A percentile compares a stretch with the other conserved stretches of the same genome.
Evolutionary conservation across 169 alveolate genomes (phyloP).

Genomic region (Cystoisospora suis): DNA sequence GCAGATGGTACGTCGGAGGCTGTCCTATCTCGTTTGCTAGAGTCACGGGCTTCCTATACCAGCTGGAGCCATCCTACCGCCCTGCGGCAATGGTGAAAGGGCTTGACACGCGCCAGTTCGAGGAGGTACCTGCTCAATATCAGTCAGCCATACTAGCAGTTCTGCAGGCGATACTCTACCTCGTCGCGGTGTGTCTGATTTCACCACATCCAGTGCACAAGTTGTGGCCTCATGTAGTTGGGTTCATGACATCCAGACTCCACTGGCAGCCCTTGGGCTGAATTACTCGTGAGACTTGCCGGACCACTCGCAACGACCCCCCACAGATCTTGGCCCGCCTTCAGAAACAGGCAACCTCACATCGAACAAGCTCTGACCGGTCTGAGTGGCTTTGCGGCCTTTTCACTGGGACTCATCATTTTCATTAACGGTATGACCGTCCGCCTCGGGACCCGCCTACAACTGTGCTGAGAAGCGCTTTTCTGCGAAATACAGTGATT

Average conservation of each 20-base stretch:
- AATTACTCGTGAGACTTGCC: neutral
- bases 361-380: neutral
- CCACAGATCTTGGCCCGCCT: neutral
- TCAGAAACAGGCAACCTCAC: neutral
- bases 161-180: neutral
- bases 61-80: neutral
- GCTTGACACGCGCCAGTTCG: neutral
- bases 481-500: neutral
- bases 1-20: neutral
- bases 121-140: slow-evolving; percentile 10
- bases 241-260: neutral
- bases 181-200: neutral
- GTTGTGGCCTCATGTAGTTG: neutral
- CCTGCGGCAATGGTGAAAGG: neutral
- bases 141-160: neutral
- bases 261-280: neutral
- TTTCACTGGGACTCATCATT: neutral
- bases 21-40: neutral
- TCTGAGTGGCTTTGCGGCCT: neutral
- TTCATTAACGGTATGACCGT: neutral
- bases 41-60: neutral
- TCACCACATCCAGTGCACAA: neutral
- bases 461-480: neutral
- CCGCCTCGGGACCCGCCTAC: neutral
- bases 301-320: neutral